A percentile compares a stretch with the other conserved stretches of the same genome.
Evolutionary conservation across 2,329 filamentous ascomycete genomes (phyloP).

Genomic region (Trichophaea hybrida): DNA sequence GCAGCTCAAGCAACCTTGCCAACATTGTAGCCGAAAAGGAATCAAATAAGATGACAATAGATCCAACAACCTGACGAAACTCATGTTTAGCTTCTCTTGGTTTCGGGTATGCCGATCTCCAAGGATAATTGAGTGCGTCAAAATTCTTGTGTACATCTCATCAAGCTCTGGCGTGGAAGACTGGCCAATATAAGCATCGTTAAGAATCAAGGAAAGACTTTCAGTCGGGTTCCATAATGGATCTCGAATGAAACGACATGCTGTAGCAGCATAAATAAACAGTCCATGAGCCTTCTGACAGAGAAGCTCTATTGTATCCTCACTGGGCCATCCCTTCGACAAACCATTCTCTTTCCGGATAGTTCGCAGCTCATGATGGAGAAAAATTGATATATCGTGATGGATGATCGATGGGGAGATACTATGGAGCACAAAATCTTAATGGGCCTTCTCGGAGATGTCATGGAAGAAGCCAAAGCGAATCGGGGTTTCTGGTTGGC

Average conservation of each 20-base stretch:
- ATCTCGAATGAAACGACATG: constrained; percentile 27
- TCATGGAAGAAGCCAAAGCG: constrained; percentile 21
- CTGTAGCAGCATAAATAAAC: constrained; percentile 28
- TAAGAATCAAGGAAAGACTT: constrained; percentile 3
- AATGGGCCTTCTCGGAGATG: background rate
- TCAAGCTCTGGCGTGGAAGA: background rate
- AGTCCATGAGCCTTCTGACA: constrained; percentile 21
- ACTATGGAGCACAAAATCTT: constrained; percentile 10
- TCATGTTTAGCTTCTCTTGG: background rate
- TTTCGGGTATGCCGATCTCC: background rate
- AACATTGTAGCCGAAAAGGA: constrained; percentile 23
- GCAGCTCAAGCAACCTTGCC: constrained; percentile 18
- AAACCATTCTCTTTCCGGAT: constrained; percentile 12
- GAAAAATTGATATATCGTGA: constrained; percentile 26
- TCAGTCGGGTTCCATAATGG: constrained; percentile 4
- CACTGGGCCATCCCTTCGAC: constrained; percentile 18
- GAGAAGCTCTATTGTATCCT: constrained; percentile 19
- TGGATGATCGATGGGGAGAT: constrained; percentile 20
- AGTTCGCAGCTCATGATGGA: constrained; percentile 15
- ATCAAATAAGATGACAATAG: constrained; percentile 21
- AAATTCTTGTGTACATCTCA: background rate
- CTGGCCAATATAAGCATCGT: background rate
- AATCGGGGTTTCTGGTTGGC: constrained; percentile 23
- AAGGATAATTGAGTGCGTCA: background rate
- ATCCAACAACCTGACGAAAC: constrained; percentile 13